These are phyloP conservation scores for Colletotrichum sp. DNA, from an alignment of 2,329 filamentous ascomycete species.

Conservation along the genomic window DNA sequence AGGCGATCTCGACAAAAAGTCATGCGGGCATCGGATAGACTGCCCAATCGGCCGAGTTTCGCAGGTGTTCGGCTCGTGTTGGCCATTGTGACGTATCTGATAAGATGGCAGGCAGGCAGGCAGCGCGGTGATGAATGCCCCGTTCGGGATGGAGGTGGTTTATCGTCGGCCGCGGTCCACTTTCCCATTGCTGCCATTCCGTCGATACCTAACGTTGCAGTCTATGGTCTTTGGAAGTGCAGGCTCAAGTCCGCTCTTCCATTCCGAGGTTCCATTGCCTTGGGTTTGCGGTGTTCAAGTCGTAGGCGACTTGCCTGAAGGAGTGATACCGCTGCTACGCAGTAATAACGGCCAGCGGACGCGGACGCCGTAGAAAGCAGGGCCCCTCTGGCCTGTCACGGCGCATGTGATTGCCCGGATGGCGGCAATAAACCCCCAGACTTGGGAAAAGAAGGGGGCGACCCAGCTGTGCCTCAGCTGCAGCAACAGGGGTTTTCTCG, in stretches of 20 bases:
- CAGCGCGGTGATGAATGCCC: neutral
- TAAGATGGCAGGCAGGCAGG: neutral
- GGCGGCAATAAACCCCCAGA: constrained; percentile 10
- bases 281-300: neutral
- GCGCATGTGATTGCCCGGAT: constrained; percentile 28
- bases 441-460: neutral
- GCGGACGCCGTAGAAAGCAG: constrained; percentile 9
- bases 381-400: constrained; percentile 1
- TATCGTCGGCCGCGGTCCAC: neutral
- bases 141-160: neutral
- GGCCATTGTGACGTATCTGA: constrained; percentile 1
- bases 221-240: neutral
- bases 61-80: neutral
- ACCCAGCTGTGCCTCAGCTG: constrained; percentile 3
- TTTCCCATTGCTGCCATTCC: neutral
- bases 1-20: constrained; percentile 5
- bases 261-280: neutral
- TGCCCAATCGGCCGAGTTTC: constrained; percentile 11
- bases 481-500: constrained; percentile 11
- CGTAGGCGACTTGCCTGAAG: neutral
- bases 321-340: neutral
- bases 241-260: neutral
- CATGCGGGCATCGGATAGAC: constrained; percentile 1
- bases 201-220: neutral
- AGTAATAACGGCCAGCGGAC: neutral